Evolutionary conservation across 768 basidiomycete genomes (phyloP), one percentile per base, ranked within the genome.

Genomic region (Daedaleopsis nitida): DNA sequence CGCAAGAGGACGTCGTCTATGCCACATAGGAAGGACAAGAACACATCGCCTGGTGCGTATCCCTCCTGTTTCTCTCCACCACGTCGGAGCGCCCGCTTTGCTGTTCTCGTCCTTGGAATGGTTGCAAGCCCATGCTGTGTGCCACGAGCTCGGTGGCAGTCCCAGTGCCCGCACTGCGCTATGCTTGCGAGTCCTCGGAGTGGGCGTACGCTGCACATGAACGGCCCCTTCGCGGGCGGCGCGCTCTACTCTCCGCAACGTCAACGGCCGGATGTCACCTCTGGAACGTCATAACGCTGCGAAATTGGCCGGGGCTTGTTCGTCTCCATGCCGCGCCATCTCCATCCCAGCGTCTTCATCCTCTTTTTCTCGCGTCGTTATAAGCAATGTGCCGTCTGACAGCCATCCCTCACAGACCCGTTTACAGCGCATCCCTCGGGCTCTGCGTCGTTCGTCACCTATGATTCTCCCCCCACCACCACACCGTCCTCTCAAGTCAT

Each of bases 341-440:
- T 23, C 13, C 48, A 16, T 38, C 57, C 35, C 38, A 35, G 38
- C 52, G 37, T 48, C 48, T 37, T 16, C 47, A 14, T 13, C 39
- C 39, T 17, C 19, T n/a, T 39, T 43, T 53, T 12, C 44, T 39
- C 59, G 34, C 54, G 32, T 62, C n/a, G 23, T 58, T 52, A 57
- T 57, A 43, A 50, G 57, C 23, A 35, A 24, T 44, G 43, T 16
- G 27, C 54, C 35, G 21, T 43, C 43, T 56, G 44, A 58, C 59
- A 42, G 54, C 51, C 43, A 42, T 55, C 51, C 48, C 21, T 24
- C 19, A 9, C 59, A 56, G 71, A 72, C 61, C 71, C 71, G 12
- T 72, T 72, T 49, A 69, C 69, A 6, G 69, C 68, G 16, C 68
- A 69, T 49, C 66, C 71, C 24, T 57, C 62, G 7, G 65, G 65